phyloP scores from a whole-genome alignment of 768 basidiomycete genomes.

The Lactarius psammicola region DNA sequence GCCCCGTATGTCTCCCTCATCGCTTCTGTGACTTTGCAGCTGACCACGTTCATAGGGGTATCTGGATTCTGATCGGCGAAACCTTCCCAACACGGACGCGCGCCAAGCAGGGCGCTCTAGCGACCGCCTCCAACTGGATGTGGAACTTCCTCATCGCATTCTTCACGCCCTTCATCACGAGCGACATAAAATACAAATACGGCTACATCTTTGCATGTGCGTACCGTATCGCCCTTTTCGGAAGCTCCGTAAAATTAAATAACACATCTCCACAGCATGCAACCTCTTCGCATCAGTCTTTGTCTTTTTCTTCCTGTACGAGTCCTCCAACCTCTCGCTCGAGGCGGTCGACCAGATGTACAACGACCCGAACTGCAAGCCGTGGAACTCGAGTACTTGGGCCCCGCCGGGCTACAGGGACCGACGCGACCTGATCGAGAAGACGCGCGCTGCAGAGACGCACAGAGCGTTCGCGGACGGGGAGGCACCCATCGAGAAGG shows the following conservation, averaged over 20 bases:
- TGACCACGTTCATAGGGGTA: conserved; percentile 40
- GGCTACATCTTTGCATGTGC: conserved; percentile 69
- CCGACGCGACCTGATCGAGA: conserved; percentile 46
- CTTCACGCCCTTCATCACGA: conserved; percentile 73
- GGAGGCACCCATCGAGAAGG: neutral
- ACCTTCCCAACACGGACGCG: conserved; percentile 72
- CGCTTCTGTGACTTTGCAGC: neutral
- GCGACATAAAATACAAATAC: conserved; percentile 56
- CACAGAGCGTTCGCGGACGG: too few relatives aligned
- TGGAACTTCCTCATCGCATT: conserved; percentile 74
- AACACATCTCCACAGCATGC: too few relatives aligned
- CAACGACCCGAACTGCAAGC: conserved; percentile 58
- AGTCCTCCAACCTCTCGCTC: conserved; percentile 62
- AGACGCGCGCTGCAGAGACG: conserved; percentile 43
- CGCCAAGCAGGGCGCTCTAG: conserved; percentile 66
- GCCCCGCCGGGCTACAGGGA: conserved; percentile 54
- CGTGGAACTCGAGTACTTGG: conserved; percentile 65
- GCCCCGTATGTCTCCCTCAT: conserved; percentile 45
- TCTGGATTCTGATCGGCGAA: conserved; percentile 79
- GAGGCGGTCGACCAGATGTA: conserved; percentile 70
- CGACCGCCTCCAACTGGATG: conserved; percentile 63
- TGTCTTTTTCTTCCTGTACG: conserved; percentile 75
- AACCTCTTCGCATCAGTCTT: conserved; percentile 58
- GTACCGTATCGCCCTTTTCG: conserved; percentile 24
- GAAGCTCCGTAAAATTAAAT: too few relatives aligned